phyloP scores from a whole-genome alignment of 1,139 yeast genomes.

The Taiozyma sp. region DNA sequence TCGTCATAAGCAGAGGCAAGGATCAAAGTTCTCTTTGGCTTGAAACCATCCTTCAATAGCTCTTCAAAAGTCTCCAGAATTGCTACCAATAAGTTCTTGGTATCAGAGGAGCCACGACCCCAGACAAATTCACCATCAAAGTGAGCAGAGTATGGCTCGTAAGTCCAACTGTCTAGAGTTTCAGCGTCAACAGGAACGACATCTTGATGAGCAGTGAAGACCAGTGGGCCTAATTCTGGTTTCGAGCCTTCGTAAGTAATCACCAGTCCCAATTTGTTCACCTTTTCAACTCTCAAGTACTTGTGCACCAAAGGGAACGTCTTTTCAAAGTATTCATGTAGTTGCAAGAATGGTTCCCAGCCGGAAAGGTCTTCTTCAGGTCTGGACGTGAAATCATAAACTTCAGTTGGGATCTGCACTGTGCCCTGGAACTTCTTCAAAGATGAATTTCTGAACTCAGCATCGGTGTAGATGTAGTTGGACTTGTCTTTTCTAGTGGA shows the following conservation, averaged over 20 bases:
- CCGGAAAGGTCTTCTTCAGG: slow-evolving; percentile 34
- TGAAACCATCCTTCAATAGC: slow-evolving; percentile 32
- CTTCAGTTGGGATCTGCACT: slow-evolving; percentile 57
- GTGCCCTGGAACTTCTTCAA: slow-evolving; percentile 46
- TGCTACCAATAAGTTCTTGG: slow-evolving; percentile 47
- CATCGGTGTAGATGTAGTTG: slow-evolving; percentile 25
- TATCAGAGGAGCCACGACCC: slow-evolving; percentile 48
- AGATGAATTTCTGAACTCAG: slow-evolving; percentile 36
- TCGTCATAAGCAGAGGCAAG: slow-evolving; percentile 62
- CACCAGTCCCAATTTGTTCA: slow-evolving; percentile 65
- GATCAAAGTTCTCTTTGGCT: slow-evolving; percentile 45
- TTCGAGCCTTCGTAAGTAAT: slow-evolving; percentile 64
- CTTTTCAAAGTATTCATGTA: slow-evolving; percentile 49
- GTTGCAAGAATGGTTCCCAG: slow-evolving; percentile 39
- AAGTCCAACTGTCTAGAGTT: slow-evolving; percentile 55
- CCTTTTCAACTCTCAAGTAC: slow-evolving; percentile 44
- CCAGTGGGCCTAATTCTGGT: slow-evolving; percentile 49
- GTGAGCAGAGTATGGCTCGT: slow-evolving; percentile 67
- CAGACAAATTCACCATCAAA: slow-evolving; percentile 37
- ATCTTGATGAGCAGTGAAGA: slow-evolving; percentile 78
- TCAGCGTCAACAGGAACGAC: slow-evolving; percentile 74
- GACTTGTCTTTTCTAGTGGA: neutral
- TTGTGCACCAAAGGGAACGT: slow-evolving; percentile 58
- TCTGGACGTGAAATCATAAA: slow-evolving; percentile 46
- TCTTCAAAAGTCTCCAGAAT: slow-evolving; percentile 48